Percentiles rank a stretch among this genome's conserved stretches.
Evolutionary conservation across 441 rosid genomes (phyloP).

Genomic region (Populus trichocarpa): DNA sequence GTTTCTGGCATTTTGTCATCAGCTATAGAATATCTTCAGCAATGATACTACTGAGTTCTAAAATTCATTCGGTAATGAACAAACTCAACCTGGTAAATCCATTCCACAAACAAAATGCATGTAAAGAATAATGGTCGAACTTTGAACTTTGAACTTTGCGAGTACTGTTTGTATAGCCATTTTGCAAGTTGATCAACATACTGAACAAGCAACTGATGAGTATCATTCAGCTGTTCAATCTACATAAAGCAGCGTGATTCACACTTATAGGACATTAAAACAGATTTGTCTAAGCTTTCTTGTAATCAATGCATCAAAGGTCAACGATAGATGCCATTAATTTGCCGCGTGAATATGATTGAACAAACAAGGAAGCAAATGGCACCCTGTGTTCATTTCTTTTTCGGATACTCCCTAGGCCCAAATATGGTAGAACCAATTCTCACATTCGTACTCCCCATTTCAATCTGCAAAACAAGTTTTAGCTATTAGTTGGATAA

Average conservation of each 20-base stretch:
- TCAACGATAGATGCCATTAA: neutral
- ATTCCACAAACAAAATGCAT: neutral
- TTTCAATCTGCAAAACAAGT: slow-evolving; percentile 62
- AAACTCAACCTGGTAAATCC: neutral
- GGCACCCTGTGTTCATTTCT: slow-evolving; percentile 23
- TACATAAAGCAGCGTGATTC: neutral
- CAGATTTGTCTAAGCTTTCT: neutral
- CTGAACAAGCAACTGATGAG: no score
- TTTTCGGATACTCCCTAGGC: slow-evolving; percentile 81
- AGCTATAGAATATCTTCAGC: neutral
- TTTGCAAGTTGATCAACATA: neutral
- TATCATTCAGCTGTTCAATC: neutral
- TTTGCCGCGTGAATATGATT: neutral
- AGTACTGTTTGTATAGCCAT: neutral
- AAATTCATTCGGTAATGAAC: neutral
- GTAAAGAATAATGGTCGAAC: no score
- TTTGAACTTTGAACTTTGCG: neutral
- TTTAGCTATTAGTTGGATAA: neutral
- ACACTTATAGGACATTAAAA: neutral
- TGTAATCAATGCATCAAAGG: neutral
- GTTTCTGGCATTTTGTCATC: neutral
- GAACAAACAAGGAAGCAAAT: neutral
- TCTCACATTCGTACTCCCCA: slow-evolving; percentile 93
- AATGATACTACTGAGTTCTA: neutral
- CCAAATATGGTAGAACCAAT: slow-evolving; percentile 91